Base-by-base conservation (phyloP, 2,329 filamentous ascomycete genomes). In the Hypoxylon sp. region DNA sequence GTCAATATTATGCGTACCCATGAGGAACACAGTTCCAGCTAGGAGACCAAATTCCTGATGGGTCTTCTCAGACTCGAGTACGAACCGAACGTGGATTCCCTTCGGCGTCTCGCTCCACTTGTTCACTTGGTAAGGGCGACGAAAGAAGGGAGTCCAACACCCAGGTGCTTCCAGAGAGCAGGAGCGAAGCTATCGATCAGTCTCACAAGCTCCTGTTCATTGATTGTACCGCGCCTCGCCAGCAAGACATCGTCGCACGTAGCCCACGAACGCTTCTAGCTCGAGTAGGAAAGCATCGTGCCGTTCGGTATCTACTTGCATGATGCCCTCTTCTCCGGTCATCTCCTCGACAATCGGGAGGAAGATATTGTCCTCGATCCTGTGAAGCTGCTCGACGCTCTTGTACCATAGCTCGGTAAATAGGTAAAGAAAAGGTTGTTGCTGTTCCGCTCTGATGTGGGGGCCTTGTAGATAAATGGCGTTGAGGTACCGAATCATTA, bases 391-490 rank as follows among this genome's bases (percentile, higher is more conserved):
- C 10, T 48, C 46, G 4, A 48, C 24, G 24, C 24, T 13, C 24
- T 30, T 17, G 46, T 48, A 48, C 46, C 46, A 48, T 30, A 48
- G 4, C 22, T 48, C 46, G 4, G 24, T 10, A 32, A 48, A 48
- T 4, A n/a, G n/a, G n/a, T 48, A 24, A 17, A 48, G 46, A 30
- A 48, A 48, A 6, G 46, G 15, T 3, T 48, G 24, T 13, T 48
- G 46, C 24, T 48, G 46, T 30, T 48, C 46, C 24, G 46, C 8
- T 24, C 46, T 17, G 17, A 48, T 48, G 26, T 48, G 46, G 7
- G 46, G 46, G 15, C 24, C 46, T 48, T 48, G 46, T 13, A 48
- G 5, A 15, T 48, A 48, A n/a, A 48, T 48, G 24, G 46, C 46
- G 24, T 48, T 48, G 22, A 48, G 24, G 4, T 24, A 48, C 46